These are phyloP conservation scores for Crithidia mellificae DNA, from an alignment of 208 protist genomes.

Conservation along the genomic window DNA sequence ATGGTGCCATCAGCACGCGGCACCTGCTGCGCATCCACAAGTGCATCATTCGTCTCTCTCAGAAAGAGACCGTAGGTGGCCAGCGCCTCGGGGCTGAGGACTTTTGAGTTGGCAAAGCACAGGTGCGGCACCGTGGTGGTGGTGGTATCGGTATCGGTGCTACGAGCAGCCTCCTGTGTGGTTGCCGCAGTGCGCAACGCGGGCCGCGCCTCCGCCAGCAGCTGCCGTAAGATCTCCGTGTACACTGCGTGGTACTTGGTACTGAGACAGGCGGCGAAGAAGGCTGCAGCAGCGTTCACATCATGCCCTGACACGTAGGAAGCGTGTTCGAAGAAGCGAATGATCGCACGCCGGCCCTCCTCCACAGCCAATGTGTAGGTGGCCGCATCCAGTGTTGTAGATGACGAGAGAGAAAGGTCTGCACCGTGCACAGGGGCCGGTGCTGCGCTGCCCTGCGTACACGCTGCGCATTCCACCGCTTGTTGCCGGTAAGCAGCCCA, in stretches of 20 bases:
- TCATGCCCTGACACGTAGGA: constrained; percentile 35
- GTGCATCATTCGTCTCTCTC: constrained; percentile 44
- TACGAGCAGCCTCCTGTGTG: background rate
- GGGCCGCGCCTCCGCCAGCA: constrained; percentile 25
- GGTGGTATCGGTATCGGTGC: too few species aligned
- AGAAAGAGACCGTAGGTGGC: constrained; percentile 40
- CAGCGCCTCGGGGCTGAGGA: constrained; percentile 21
- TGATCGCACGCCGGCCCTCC: constrained; percentile 44
- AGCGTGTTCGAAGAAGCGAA: constrained; percentile 56
- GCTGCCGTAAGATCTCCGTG: constrained; percentile 29
- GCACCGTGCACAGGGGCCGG: too few species aligned
- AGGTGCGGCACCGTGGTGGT: constrained; percentile 10
- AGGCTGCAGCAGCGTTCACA: constrained; percentile 12
- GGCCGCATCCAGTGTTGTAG: constrained; percentile 32
- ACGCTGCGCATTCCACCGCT: background rate
- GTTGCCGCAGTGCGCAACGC: background rate
- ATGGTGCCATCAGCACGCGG: constrained; percentile 28
- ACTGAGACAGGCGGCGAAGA: constrained; percentile 55
- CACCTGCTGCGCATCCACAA: constrained; percentile 50
- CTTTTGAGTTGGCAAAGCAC: constrained; percentile 31
- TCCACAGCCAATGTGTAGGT: constrained; percentile 13
- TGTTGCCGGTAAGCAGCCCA: constrained; percentile 46
- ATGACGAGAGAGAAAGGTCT: background rate
- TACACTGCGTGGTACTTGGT: constrained; percentile 54
- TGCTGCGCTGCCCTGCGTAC: background rate